These are phyloP conservation scores for Pichia cephalocereana DNA, from an alignment of 805 yeast genomes.

Conservation along the genomic window DNA sequence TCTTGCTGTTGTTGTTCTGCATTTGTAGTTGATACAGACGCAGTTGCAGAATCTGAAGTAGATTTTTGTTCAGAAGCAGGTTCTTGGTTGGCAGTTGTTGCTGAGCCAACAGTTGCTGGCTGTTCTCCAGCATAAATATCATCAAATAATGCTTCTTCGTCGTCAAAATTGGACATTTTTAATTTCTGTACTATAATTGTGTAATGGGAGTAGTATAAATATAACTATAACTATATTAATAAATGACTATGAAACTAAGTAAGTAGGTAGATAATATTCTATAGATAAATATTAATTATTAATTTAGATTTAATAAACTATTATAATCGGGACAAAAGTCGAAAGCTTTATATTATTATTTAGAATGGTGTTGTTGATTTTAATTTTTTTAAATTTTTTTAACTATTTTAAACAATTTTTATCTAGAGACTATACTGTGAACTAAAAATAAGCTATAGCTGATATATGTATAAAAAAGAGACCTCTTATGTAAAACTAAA, in stretches of 20 bases:
- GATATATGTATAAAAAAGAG: background rate
- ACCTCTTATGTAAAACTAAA: background rate
- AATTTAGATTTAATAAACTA: background rate
- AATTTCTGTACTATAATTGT: background rate
- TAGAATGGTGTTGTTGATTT: no score
- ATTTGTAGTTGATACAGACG: background rate
- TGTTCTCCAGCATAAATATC: slow-evolving; percentile 56
- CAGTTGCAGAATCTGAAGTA: background rate
- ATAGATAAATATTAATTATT: background rate
- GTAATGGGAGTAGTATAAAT: no score
- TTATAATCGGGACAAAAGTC: background rate
- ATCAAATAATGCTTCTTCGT: slow-evolving; percentile 90
- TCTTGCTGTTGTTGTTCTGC: background rate
- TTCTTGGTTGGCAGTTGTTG: slow-evolving; percentile 12
- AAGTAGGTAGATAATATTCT: background rate
- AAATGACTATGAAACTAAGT: background rate
- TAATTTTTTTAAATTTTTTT: background rate
- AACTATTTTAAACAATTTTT: background rate
- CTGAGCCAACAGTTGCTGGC: slow-evolving; percentile 14
- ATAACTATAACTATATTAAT: background rate
- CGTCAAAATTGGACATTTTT: slow-evolving; percentile 62
- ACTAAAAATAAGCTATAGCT: background rate
- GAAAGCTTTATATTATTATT: background rate
- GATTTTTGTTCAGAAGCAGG: slow-evolving; percentile 2
- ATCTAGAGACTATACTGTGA: background rate